Conservation (phyloP, 2,329 filamentous ascomycete genomes). For the Cladosporium velox region DNA sequence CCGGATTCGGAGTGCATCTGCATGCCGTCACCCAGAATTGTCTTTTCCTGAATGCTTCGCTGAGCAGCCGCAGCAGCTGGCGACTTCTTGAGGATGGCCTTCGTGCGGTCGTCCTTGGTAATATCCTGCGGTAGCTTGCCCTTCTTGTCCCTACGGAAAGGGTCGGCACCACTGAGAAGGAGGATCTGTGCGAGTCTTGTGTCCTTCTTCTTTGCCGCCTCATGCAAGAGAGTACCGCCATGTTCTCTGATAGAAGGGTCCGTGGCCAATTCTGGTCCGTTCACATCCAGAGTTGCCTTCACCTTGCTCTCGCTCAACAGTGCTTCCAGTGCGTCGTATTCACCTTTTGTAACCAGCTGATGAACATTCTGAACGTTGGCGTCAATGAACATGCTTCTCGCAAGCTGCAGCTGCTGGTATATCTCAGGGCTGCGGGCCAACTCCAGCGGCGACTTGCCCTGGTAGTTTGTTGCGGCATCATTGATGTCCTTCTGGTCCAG, state of each 20-base stretch:
- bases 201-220: conserved; percentile 86
- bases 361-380: conserved; percentile 83
- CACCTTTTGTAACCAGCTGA: conserved; percentile 67
- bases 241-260: conserved; percentile 74
- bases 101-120: conserved; percentile 89
- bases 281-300: conserved; percentile 86
- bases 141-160: conserved; percentile 90
- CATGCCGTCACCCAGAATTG: conserved; percentile 75
- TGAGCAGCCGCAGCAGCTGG: conserved; percentile 93
- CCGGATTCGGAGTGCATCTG: conserved; percentile 51
- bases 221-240: conserved; percentile 91
- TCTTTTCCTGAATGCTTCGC: conserved; percentile 94
- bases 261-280: conserved; percentile 83
- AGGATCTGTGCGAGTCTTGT: conserved; percentile 85
- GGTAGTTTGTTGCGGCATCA: conserved; percentile 81
- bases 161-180: conserved; percentile 90
- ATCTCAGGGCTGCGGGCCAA: conserved; percentile 90
- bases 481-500: conserved; percentile 83
- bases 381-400: conserved; percentile 86
- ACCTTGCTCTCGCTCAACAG: conserved; percentile 82
- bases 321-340: conserved; percentile 77
- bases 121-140: conserved; percentile 95
- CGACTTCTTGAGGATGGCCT: conserved; percentile 87
- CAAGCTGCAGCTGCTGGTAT: conserved; percentile 90
- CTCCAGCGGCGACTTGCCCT: conserved; percentile 83